A percentile compares a stretch with the other conserved stretches of the same genome.
phyloP scores from a whole-genome alignment of 164 flowering plant species.

The Nelumbo lutea region DNA sequence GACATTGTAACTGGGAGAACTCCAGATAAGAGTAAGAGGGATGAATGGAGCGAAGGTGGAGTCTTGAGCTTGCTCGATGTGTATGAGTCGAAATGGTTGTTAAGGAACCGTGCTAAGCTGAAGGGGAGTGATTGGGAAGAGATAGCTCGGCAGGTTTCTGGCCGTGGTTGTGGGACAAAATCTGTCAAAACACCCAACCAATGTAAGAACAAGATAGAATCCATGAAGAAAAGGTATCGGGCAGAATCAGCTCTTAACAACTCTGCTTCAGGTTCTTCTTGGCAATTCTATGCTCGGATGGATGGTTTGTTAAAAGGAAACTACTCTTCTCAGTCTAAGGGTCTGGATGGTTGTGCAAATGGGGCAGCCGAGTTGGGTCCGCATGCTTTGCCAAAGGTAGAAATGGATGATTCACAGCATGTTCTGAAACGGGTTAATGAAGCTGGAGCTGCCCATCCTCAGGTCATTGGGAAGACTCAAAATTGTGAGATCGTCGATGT shows the following conservation, averaged over 20 bases:
- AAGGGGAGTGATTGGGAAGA: slow-evolving; percentile 29
- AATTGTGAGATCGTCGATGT: slow-evolving; percentile 11
- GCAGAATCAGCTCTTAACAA: slow-evolving; percentile 10
- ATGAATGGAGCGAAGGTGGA: slow-evolving; percentile 30
- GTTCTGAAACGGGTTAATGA: slow-evolving; percentile 1
- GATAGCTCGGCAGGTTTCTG: slow-evolving; percentile 21
- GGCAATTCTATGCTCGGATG: slow-evolving; percentile 22
- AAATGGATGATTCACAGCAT: slow-evolving; percentile 14
- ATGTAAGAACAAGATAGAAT: slow-evolving; percentile 28
- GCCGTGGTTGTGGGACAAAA: slow-evolving; percentile 10
- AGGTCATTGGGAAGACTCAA: neutral
- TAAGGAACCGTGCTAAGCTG: slow-evolving; percentile 23
- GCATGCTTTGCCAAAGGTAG: slow-evolving; percentile 10
- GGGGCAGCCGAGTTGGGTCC: slow-evolving; percentile 4
- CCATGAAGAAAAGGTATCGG: slow-evolving; percentile 27
- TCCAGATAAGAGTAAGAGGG: slow-evolving; percentile 23
- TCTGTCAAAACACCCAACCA: slow-evolving; percentile 20
- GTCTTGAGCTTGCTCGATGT: slow-evolving; percentile 16
- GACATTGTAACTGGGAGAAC: neutral
- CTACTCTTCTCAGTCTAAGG: slow-evolving; percentile 4
- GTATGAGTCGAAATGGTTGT: slow-evolving; percentile 24
- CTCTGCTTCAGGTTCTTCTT: slow-evolving; percentile 9
- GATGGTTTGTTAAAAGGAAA: slow-evolving; percentile 19
- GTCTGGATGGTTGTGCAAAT: neutral
- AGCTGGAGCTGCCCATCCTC: neutral